Base-by-base conservation (phyloP, 2,329 filamentous ascomycete genomes). In the Phaeosphaeria sp. region DNA sequence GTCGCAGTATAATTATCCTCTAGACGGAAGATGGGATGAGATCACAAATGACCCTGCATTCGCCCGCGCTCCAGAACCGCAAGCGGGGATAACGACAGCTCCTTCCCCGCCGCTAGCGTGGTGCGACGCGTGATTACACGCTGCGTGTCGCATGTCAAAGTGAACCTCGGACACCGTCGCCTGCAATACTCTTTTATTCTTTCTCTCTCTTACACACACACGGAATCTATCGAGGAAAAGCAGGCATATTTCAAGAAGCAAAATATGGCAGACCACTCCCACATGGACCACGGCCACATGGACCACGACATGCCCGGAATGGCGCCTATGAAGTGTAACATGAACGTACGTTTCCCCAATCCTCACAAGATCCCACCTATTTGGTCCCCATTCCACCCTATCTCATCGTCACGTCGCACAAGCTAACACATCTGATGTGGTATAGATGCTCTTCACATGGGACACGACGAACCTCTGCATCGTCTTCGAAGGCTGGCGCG, bases 391-490 rank as follows among this genome's bases (percentile, higher is more conserved):
- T n/a, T n/a, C 43, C n/a, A 11, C 44, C 17, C 5, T 25, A 6
- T 30, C 25, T 30, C 25, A 5, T 11, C 11, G 11, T 30, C 25
- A 30, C 25, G 11, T 6, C 6, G 6, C 25, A 11, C 25, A 30
- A 30, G 25, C 25, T 30, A 11, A 30, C 25, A 6, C 11, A 6
- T 30, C 11, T 5, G 25, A 30, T 30, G 11, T 45, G 48, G n/a
- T n/a, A 33, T 49, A 97, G 93, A 98, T 97, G 94, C 88, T 98
- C 66, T 99, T 99, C 83, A 98, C 93, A 60, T 99, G 94, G 94
- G 88, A 93, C 77, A 94, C 93, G 2, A 87, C 84, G 55, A 91
- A 98, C 80, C 91, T 99, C 64, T 99, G 95, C 85, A 96, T 99
- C 78, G 87, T 99, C 78, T 99, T 98, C 84, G 86, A 85, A 69